phyloP scores from a whole-genome alignment of 345 rosid genomes.

The Excoecaria agallocha region DNA sequence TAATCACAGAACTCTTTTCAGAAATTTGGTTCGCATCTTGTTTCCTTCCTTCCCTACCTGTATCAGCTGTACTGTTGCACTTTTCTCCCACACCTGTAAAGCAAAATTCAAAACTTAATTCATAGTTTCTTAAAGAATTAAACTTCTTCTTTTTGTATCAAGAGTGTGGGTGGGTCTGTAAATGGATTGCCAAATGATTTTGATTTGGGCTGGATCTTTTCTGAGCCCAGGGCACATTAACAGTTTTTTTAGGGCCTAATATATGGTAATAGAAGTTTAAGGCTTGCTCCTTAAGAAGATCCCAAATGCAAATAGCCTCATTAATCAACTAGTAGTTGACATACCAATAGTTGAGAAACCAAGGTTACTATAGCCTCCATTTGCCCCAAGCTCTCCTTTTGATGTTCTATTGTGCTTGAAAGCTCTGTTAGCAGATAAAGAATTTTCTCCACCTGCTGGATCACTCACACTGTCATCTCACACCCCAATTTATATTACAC shows the following conservation, averaged over 20 bases:
- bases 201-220: too few species aligned
- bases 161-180: too few species aligned
- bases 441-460: constrained; percentile 52
- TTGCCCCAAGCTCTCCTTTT: constrained; percentile 41
- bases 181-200: too few species aligned
- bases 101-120: too few species aligned
- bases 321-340: not conserved
- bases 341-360: constrained; percentile 35
- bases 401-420: constrained; percentile 39
- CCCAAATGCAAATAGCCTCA: too few species aligned
- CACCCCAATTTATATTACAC: not conserved
- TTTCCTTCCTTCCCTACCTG: constrained; percentile 14
- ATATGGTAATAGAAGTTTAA: too few species aligned
- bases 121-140: too few species aligned
- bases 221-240: too few species aligned
- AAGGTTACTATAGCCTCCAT: constrained; percentile 29
- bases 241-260: too few species aligned
- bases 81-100: constrained; percentile 27
- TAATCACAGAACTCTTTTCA: not conserved
- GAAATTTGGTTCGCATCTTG: not conserved
- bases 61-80: constrained; percentile 24
- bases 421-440: constrained; percentile 49
- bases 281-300: too few species aligned
- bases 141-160: too few species aligned
- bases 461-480: not conserved